Conservation (phyloP, 768 basidiomycete genomes). For the Leccinellum albellum region DNA sequence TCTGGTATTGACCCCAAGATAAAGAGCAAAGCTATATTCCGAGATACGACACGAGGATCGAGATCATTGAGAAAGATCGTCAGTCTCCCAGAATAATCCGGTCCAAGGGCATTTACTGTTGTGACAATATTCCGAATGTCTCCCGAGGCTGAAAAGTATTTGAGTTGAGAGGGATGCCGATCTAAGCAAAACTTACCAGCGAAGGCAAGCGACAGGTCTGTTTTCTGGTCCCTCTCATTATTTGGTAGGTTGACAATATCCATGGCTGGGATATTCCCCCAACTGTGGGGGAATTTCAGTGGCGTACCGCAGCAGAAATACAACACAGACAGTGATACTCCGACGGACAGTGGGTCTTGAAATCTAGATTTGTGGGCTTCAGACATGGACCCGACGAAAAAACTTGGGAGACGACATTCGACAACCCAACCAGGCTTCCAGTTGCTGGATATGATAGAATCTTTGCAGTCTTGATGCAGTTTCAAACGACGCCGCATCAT, state of each 20-base stretch:
- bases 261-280: conserved; percentile 36
- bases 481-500: background rate
- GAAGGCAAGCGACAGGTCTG: conserved; percentile 25
- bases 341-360: conserved; percentile 26
- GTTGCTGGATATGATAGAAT: conserved; percentile 16
- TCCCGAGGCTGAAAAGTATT: conserved; percentile 40
- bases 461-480: conserved; percentile 19
- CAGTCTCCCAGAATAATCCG: conserved; percentile 37
- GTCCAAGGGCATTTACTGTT: conserved; percentile 42
- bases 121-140: conserved; percentile 43
- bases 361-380: conserved; percentile 6
- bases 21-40: conserved; percentile 42
- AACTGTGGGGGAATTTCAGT: conserved; percentile 11
- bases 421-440: conserved; percentile 24
- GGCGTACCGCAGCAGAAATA: background rate
- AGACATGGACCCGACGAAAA: conserved; percentile 12
- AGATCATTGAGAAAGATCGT: conserved; percentile 42
- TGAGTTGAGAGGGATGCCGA: background rate
- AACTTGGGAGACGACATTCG: conserved; percentile 20
- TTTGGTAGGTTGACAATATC: conserved; percentile 29
- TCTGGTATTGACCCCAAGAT: conserved; percentile 38
- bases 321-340: conserved; percentile 22
- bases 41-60: conserved; percentile 27
- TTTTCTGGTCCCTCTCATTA: conserved; percentile 16
- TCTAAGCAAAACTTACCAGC: conserved; percentile 10